Percentiles rank a stretch among this genome's conserved stretches.
phyloP scores from a whole-genome alignment of 2,329 filamentous ascomycete species.

The Claviceps sp. region DNA sequence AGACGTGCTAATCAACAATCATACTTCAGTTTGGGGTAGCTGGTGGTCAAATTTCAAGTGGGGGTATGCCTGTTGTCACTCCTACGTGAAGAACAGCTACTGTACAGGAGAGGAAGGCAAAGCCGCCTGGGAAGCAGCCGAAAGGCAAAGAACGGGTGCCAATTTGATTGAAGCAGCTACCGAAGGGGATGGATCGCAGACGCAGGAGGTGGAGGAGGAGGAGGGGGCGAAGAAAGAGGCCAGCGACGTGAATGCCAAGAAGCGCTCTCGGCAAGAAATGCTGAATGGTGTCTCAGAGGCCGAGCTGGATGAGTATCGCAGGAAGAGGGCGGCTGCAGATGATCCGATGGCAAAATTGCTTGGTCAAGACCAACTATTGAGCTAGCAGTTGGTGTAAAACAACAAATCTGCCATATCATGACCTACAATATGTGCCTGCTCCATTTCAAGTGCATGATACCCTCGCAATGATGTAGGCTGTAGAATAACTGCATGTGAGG shows the following conservation, averaged over 20 bases:
- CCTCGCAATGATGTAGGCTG: neutral
- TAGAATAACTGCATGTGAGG: neutral
- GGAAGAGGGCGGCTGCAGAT: conserved; percentile 56
- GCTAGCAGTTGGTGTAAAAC: conserved; percentile 6
- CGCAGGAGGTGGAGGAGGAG: conserved; percentile 12
- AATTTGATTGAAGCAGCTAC: conserved; percentile 25
- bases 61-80: conserved; percentile 95
- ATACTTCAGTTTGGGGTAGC: conserved; percentile 85
- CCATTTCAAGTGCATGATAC: neutral
- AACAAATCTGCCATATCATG: neutral
- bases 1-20: conserved; percentile 79
- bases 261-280: conserved; percentile 68
- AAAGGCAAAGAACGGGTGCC: conserved; percentile 40
- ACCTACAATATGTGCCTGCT: too few relatives aligned
- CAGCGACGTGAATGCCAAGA: conserved; percentile 34
- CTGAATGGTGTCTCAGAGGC: conserved; percentile 65
- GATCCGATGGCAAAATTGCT: conserved; percentile 82
- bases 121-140: conserved; percentile 63
- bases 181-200: conserved; percentile 13
- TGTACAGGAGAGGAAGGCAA: conserved; percentile 89
- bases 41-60: conserved; percentile 96
- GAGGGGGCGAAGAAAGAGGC: conserved; percentile 18
- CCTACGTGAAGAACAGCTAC: conserved; percentile 88
- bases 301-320: conserved; percentile 75
- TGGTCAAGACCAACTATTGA: conserved; percentile 55